Evolutionary conservation across 495 filamentous ascomycete genomes (phyloP).

Genomic region (Pyronema domesticum): DNA sequence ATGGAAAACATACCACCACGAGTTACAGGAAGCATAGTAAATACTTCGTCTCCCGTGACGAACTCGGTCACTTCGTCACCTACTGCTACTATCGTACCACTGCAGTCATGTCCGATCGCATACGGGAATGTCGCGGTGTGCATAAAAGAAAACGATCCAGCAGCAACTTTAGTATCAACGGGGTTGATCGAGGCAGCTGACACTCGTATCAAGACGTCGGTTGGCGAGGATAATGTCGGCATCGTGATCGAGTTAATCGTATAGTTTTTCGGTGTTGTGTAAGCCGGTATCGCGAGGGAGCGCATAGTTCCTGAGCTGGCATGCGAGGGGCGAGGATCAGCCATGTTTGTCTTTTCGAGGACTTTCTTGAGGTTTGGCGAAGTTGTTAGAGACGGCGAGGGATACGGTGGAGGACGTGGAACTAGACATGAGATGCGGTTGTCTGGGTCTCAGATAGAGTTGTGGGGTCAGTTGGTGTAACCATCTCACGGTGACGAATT

Average conservation of each 20-base stretch:
- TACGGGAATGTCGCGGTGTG: conserved; percentile 26
- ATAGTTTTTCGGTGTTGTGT: conserved; percentile 30
- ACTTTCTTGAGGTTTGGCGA: no score
- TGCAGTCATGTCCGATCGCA: conserved; percentile 30
- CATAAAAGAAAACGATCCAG: conserved; percentile 10
- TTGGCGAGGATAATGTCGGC: conserved; percentile 27
- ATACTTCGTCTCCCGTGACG: conserved; percentile 36
- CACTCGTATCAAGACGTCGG: conserved; percentile 35
- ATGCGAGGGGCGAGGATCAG: no score
- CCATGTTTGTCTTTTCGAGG: no score
- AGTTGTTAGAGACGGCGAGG: no score
- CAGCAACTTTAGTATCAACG: conserved; percentile 34
- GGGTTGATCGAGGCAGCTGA: conserved; percentile 34
- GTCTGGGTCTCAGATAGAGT: no score
- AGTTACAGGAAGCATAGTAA: conserved; percentile 18
- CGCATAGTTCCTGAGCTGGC: conserved; percentile 26
- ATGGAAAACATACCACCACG: neutral
- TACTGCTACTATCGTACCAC: conserved; percentile 32
- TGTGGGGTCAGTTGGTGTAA: no score
- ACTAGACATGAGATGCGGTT: no score
- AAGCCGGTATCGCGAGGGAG: conserved; percentile 28
- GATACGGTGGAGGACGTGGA: no score
- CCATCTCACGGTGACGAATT: no score
- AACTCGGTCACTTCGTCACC: conserved; percentile 31
- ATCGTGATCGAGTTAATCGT: conserved; percentile 29